phyloP scores from a whole-genome alignment of 108 stramenopile genomes.

The Licmophora abbreviata region DNA sequence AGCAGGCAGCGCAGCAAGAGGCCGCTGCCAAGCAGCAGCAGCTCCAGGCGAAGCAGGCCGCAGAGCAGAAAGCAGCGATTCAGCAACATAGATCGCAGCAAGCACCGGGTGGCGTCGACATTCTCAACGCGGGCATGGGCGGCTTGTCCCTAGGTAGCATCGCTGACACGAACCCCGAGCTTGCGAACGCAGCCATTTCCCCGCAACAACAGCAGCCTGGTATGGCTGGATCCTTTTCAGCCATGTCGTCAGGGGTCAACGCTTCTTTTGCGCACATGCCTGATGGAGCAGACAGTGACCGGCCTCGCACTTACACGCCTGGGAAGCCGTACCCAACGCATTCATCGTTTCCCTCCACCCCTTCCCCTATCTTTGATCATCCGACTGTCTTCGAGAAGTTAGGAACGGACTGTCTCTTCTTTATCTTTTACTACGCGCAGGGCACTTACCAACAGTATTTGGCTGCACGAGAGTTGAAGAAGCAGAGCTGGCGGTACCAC shows the following conservation, averaged over 20 bases:
- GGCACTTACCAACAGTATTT: conserved; percentile 98
- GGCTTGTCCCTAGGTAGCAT: too few relatives aligned
- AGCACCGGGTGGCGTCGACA: conserved; percentile 3
- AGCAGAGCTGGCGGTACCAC: conserved; percentile 98
- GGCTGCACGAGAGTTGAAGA: conserved; percentile 96
- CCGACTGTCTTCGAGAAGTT: conserved; percentile 94
- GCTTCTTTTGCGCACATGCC: conserved; percentile 77
- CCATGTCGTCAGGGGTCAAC: conserved; percentile 31
- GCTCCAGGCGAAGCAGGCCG: conserved; percentile 39
- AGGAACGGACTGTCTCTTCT: conserved; percentile 96
- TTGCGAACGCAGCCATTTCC: too few relatives aligned
- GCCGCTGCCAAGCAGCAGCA: conserved; percentile 50
- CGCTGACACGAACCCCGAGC: too few relatives aligned
- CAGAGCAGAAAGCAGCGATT: conserved; percentile 30
- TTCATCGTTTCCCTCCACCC: conserved; percentile 81
- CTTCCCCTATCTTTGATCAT: conserved; percentile 84
- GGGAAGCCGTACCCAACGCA: conserved; percentile 91
- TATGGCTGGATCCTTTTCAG: conserved; percentile 15
- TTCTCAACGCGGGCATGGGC: too few relatives aligned
- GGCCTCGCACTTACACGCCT: conserved; percentile 72
- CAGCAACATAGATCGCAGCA: conserved; percentile 19
- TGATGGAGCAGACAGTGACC: conserved; percentile 49
- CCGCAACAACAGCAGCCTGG: too few relatives aligned
- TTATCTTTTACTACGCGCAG: conserved; percentile 98
- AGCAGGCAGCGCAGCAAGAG: conserved; percentile 57